phyloP scores from a whole-genome alignment of 352 stramenopile genomes.

The Phytophthora chlamydospora region DNA sequence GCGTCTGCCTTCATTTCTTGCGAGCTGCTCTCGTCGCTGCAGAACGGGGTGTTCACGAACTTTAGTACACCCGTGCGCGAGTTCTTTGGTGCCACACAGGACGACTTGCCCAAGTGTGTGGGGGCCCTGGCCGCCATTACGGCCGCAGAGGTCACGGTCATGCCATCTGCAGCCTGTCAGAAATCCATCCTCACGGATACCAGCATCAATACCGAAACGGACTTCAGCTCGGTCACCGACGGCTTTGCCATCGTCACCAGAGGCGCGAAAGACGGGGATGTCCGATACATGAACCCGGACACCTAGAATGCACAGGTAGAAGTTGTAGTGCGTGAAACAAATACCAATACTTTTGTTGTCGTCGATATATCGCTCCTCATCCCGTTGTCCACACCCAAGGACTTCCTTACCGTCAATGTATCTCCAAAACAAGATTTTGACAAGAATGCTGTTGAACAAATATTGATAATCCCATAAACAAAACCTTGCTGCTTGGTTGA shows the following conservation, averaged over 20 bases:
- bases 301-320: conserved; percentile 11
- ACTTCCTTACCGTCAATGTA: too few species aligned
- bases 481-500: not conserved
- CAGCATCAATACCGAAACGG: conserved; percentile 56
- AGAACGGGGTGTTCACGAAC: conserved; percentile 82
- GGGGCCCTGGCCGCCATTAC: conserved; percentile 52
- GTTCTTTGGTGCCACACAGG: conserved; percentile 48
- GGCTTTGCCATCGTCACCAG: conserved; percentile 73
- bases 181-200: conserved; percentile 57
- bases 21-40: conserved; percentile 64
- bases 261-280: conserved; percentile 50
- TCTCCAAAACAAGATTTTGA: too few species aligned
- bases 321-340: not conserved
- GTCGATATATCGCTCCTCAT: too few species aligned
- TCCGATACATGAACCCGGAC: conserved; percentile 56
- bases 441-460: too few species aligned
- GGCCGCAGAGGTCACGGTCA: conserved; percentile 45
- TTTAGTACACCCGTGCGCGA: conserved; percentile 67
- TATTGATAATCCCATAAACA: conserved; percentile 2
- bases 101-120: conserved; percentile 64
- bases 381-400: too few species aligned
- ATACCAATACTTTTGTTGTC: not conserved
- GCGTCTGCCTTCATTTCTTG: conserved; percentile 67
- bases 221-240: conserved; percentile 51
- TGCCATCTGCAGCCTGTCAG: conserved; percentile 45